phyloP scores from a whole-genome alignment of 2,329 filamentous ascomycete genomes.

The Rutstroemia sp. region DNA sequence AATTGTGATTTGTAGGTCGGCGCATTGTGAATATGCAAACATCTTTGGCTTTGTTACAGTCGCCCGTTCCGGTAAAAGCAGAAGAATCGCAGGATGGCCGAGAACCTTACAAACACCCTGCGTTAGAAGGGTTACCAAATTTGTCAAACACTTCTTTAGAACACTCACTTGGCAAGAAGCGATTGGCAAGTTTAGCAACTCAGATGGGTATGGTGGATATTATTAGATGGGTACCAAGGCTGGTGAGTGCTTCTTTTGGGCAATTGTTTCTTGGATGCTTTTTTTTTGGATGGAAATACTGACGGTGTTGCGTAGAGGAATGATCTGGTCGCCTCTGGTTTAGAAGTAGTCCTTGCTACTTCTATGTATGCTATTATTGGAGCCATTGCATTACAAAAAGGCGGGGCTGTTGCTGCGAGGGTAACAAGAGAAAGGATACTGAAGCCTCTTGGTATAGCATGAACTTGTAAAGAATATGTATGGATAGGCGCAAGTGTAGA shows the following conservation, averaged over 20 bases:
- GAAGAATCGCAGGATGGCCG: constrained; percentile 39
- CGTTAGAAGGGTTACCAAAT: constrained; percentile 66
- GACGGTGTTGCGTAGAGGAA: constrained; percentile 41
- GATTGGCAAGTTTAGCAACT: constrained; percentile 60
- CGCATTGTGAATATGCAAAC: constrained; percentile 52
- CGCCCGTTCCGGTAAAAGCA: constrained; percentile 26
- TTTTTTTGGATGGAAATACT: constrained; percentile 13
- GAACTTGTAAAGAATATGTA: constrained; percentile 20
- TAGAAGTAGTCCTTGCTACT: constrained; percentile 66
- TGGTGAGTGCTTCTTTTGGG: constrained; percentile 41
- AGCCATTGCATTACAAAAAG: constrained; percentile 81
- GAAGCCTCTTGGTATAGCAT: constrained; percentile 28
- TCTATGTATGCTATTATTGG: constrained; percentile 81
- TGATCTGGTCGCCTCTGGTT: constrained; percentile 65
- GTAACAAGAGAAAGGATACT: constrained; percentile 60
- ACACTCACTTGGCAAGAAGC: constrained; percentile 37
- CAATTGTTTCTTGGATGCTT: neutral
- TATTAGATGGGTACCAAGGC: constrained; percentile 80
- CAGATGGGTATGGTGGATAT: constrained; percentile 67
- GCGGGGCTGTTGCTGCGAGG: constrained; percentile 67
- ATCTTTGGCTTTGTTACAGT: constrained; percentile 52
- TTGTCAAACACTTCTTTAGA: constrained; percentile 52
- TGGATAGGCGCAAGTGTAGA: constrained; percentile 3
- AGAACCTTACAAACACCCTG: constrained; percentile 60
- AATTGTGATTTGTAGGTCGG: constrained; percentile 40